These are phyloP conservation scores for Sarcocystis neurona DNA, from an alignment of 169 alveolate genomes.

Conservation along the genomic window DNA sequence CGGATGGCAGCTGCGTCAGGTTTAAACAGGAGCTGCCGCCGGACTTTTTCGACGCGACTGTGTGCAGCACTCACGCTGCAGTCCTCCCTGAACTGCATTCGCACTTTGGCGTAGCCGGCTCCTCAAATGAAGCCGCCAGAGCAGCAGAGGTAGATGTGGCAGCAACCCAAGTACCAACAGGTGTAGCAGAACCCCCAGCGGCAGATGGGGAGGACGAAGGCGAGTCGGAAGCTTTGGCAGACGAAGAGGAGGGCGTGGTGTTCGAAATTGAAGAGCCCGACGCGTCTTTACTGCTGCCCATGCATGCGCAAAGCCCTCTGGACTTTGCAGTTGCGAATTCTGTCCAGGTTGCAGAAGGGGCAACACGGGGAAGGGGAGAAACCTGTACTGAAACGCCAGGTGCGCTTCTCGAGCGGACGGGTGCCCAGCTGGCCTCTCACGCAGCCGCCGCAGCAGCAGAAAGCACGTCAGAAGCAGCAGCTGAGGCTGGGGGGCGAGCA, in stretches of 20 bases:
- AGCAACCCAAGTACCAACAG: too few relatives aligned
- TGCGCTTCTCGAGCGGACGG: neutral
- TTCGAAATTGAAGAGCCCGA: conserved; percentile 23
- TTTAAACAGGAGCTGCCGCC: too few relatives aligned
- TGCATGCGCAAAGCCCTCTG: neutral
- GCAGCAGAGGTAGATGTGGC: too few relatives aligned
- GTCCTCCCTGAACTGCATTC: too few relatives aligned
- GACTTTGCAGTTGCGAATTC: neutral
- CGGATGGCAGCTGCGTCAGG: too few relatives aligned
- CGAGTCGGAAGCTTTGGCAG: too few relatives aligned
- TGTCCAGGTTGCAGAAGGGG: neutral
- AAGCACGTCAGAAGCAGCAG: neutral
- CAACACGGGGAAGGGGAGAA: too few relatives aligned
- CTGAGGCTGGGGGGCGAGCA: neutral
- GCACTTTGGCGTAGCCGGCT: too few relatives aligned
- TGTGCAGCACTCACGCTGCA: neutral
- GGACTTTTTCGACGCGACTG: conserved; percentile 8
- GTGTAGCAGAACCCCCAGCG: too few relatives aligned
- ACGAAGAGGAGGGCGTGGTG: neutral
- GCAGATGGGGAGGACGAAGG: neutral
- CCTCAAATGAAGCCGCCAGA: too few relatives aligned
- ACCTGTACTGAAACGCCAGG: neutral
- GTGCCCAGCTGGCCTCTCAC: neutral
- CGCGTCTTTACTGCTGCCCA: neutral
- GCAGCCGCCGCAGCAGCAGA: neutral